A percentile compares a stretch with the other conserved stretches of the same genome.
These are phyloP conservation scores for Ochromonas danica DNA, from an alignment of 108 stramenopile species.

Conservation along the genomic window DNA sequence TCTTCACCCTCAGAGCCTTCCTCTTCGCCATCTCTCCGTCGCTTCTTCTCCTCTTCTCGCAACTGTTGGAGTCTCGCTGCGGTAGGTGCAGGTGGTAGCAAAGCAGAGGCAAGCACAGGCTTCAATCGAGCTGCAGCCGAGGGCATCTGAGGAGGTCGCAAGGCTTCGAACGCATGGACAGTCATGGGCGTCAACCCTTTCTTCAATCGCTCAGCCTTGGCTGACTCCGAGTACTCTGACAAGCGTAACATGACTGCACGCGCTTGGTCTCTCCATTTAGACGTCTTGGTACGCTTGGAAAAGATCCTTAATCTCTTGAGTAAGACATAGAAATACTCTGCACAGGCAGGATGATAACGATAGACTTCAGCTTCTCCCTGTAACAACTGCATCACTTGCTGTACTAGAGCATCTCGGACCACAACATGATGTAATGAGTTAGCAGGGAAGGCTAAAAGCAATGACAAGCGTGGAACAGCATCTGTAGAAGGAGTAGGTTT, in stretches of 20 bases:
- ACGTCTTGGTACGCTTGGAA: background rate
- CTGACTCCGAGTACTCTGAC: background rate
- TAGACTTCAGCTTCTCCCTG: background rate
- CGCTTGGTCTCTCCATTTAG: background rate
- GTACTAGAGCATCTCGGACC: background rate
- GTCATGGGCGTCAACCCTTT: background rate
- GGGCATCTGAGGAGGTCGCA: constrained; percentile 1
- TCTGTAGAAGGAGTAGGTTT: constrained; percentile 31
- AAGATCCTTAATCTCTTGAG: background rate
- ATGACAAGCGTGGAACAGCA: constrained; percentile 1
- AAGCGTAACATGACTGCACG: background rate
- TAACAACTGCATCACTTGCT: background rate
- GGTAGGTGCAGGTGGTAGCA: too few relatives aligned
- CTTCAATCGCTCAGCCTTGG: constrained; percentile 7
- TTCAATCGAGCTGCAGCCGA: too few relatives aligned
- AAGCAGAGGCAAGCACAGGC: too few relatives aligned
- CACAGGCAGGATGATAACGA: background rate
- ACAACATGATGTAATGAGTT: constrained; percentile 4
- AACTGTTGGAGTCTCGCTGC: too few relatives aligned
- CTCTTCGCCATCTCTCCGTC: too few relatives aligned
- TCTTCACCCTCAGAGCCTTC: too few relatives aligned
- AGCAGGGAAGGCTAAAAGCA: background rate
- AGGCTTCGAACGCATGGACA: background rate
- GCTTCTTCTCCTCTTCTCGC: too few relatives aligned
- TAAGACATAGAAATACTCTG: constrained; percentile 18